These are phyloP conservation scores for Colletotrichum agaves DNA, from an alignment of 2,329 filamentous ascomycete species.

Conservation along the genomic window DNA sequence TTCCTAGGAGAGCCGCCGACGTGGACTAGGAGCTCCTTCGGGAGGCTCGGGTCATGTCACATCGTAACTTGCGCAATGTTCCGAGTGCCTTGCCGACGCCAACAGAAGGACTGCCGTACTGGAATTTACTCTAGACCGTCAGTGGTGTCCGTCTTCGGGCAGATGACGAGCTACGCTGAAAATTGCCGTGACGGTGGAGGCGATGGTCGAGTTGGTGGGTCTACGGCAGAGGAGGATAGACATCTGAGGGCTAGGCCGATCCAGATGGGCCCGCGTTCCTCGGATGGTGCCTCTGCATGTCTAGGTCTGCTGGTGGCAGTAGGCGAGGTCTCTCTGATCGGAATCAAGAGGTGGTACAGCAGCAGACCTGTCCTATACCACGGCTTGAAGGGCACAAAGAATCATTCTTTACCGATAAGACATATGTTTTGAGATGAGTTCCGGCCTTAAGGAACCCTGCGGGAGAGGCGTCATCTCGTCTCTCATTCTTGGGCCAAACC, in stretches of 20 bases:
- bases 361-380: not conserved
- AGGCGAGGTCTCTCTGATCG: not conserved
- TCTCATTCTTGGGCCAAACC: not conserved
- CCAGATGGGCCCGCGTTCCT: constrained; percentile 3
- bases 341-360: not conserved
- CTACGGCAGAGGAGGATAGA: constrained; percentile 1
- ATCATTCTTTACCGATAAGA: not conserved
- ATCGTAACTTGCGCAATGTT: not conserved
- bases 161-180: constrained; percentile 5
- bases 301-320: not conserved
- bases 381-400: not conserved
- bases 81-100: not conserved
- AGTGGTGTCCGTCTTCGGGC: not conserved
- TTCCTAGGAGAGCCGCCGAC: not conserved
- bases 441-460: not conserved
- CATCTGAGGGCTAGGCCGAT: constrained; percentile 5
- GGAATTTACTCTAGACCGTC: not conserved
- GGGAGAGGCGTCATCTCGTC: constrained; percentile 21
- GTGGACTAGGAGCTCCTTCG: constrained; percentile 1
- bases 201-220: not conserved
- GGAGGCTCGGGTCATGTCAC: not conserved
- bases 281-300: not conserved
- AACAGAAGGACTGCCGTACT: not conserved
- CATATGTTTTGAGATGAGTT: not conserved
- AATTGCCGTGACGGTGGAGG: not conserved